Evolutionary conservation across 202 grass and related monocot species (phyloP).

Genomic region (Setaria italica): DNA sequence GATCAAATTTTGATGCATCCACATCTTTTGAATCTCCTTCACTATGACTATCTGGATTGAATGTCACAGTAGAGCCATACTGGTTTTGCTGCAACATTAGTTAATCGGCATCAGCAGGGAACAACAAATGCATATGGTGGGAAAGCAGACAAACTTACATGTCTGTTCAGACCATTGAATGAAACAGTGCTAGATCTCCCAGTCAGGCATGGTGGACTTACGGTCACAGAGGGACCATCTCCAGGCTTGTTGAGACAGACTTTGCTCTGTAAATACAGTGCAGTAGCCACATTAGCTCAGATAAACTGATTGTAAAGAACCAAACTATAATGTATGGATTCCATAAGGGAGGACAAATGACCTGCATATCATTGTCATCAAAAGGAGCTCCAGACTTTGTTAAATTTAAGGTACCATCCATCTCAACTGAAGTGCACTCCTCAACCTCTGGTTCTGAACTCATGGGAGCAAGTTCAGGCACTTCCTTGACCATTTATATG

Average conservation of each 20-base stretch:
- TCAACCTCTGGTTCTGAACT: constrained; percentile 32
- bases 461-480: constrained; percentile 56
- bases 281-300: constrained; percentile 31
- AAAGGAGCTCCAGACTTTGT: constrained; percentile 41
- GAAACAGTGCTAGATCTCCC: constrained; percentile 24
- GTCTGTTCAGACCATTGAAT: constrained; percentile 36
- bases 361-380: constrained; percentile 57
- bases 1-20: constrained; percentile 26
- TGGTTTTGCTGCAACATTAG: constrained; percentile 55
- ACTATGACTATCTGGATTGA: constrained; percentile 31
- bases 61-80: constrained; percentile 40
- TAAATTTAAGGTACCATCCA: constrained; percentile 32
- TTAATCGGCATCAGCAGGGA: constrained; percentile 35
- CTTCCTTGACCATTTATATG: constrained; percentile 73
- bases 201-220: constrained; percentile 12
- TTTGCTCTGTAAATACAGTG: constrained; percentile 48
- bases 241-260: constrained; percentile 25
- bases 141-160: constrained; percentile 53
- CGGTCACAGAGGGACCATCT: constrained; percentile 14
- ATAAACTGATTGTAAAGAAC: constrained; percentile 21
- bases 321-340: constrained; percentile 30
- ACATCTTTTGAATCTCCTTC: constrained; percentile 41
- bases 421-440: constrained; percentile 37
- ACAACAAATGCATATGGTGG: not conserved
- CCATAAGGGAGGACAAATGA: not conserved